Evolutionary conservation across 257 asterid species (phyloP).

Genomic region (Salvia splendens): DNA sequence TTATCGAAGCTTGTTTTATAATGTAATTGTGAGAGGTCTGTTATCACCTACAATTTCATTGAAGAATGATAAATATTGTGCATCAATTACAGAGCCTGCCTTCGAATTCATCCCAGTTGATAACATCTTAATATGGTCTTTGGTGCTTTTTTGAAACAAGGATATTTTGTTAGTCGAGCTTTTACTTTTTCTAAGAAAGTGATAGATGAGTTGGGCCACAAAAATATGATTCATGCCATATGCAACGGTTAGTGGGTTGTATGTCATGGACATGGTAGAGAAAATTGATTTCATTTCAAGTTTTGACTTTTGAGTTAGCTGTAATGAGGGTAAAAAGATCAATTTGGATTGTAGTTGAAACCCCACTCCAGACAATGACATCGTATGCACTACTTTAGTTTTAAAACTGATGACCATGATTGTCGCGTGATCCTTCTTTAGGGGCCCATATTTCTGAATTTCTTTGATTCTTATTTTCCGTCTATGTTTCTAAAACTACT

Average conservation of each 20-base stretch:
- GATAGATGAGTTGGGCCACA: slow-evolving; percentile 3
- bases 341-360: slow-evolving; percentile 6
- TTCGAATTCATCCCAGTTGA: background rate
- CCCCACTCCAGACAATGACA: slow-evolving; percentile 1
- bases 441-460: background rate
- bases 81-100: background rate
- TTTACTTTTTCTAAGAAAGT: slow-evolving; percentile 6
- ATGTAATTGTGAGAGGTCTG: background rate
- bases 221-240: slow-evolving; percentile 8
- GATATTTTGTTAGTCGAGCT: background rate
- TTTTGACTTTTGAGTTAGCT: slow-evolving; percentile 12
- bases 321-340: slow-evolving; percentile 3
- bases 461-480: slow-evolving; percentile 14
- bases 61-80: slow-evolving; percentile 13
- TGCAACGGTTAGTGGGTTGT: slow-evolving; percentile 10
- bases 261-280: slow-evolving; percentile 8
- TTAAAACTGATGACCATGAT: background rate
- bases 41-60: background rate
- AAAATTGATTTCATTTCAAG: slow-evolving; percentile 9
- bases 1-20: slow-evolving; percentile 4
- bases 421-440: background rate
- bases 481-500: background rate
- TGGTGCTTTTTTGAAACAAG: slow-evolving; percentile 5
- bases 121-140: slow-evolving; percentile 5
- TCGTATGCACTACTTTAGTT: slow-evolving; percentile 15